phyloP scores from a whole-genome alignment of 441 rosid genomes.

The Adansonia grandidieri region DNA sequence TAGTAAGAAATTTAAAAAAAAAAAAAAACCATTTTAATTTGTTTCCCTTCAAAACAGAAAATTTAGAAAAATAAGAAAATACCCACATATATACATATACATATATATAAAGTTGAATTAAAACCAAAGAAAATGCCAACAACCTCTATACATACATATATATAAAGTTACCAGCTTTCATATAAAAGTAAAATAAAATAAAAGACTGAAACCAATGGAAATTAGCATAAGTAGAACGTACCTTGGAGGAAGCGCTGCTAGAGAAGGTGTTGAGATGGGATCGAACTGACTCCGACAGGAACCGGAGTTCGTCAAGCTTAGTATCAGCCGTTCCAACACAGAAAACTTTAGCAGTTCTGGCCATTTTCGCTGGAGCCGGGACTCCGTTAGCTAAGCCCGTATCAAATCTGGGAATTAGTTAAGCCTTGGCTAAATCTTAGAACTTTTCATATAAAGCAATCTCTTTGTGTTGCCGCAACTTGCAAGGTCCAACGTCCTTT shows the following conservation, averaged over 20 bases:
- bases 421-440: background rate
- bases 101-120: constrained; percentile 3
- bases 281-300: constrained; percentile 64
- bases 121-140: constrained; percentile 5
- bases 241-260: constrained; percentile 52
- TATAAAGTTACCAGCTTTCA: background rate
- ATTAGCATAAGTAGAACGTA: constrained; percentile 23
- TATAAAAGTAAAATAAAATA: constrained; percentile 6
- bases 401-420: constrained; percentile 5
- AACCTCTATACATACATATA: background rate
- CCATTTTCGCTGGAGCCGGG: constrained; percentile 32
- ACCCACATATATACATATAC: background rate
- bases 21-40: background rate
- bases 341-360: constrained; percentile 47
- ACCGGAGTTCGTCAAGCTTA: constrained; percentile 75
- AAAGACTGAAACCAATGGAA: background rate
- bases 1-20: background rate
- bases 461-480: background rate
- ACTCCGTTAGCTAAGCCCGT: background rate
- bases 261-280: constrained; percentile 55
- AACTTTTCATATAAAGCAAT: background rate
- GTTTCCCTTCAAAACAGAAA: background rate
- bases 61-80: background rate
- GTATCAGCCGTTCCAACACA: constrained; percentile 88
- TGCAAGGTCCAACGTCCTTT: background rate